These are phyloP conservation scores for Holtermannia corniformis DNA, from an alignment of 768 basidiomycete species.

Conservation along the genomic window DNA sequence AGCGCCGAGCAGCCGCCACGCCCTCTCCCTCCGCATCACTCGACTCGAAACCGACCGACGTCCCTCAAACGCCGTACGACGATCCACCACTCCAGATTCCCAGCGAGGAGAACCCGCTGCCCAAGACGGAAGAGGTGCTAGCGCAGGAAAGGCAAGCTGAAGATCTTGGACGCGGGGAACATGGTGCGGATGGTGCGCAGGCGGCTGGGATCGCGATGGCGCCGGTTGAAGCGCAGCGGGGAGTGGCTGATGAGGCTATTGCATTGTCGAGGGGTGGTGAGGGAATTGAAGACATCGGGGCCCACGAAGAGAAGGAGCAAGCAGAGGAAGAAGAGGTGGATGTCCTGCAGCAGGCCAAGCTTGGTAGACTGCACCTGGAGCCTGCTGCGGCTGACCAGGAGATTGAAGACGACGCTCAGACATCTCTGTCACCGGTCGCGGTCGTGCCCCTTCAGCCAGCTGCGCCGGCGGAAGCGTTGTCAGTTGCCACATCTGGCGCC, in stretches of 20 bases:
- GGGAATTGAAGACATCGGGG: conserved; percentile 9
- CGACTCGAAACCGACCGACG: conserved; percentile 5
- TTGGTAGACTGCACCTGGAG: conserved; percentile 10
- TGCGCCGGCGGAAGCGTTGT: conserved; percentile 5
- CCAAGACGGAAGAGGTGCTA: conserved; percentile 28
- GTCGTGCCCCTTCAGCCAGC: conserved; percentile 28
- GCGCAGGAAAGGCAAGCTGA: conserved; percentile 21
- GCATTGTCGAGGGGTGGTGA: conserved; percentile 14
- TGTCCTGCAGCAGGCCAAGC: conserved; percentile 13
- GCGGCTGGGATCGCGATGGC: conserved; percentile 39
- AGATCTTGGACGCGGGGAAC: conserved; percentile 18
- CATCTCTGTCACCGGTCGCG: conserved; percentile 6
- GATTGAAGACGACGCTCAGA: background rate
- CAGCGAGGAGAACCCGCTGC: conserved; percentile 28
- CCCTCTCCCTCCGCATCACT: background rate
- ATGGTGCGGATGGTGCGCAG: conserved; percentile 34
- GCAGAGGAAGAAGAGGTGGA: conserved; percentile 24
- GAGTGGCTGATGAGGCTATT: background rate
- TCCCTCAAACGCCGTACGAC: conserved; percentile 22
- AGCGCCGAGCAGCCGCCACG: conserved; percentile 39
- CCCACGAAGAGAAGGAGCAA: conserved; percentile 19
- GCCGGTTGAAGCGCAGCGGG: conserved; percentile 7
- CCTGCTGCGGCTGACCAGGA: conserved; percentile 1
- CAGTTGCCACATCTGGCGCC: background rate
- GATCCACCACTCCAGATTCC: conserved; percentile 24